These are phyloP conservation scores for Clarkia xantiana DNA, from an alignment of 345 rosid genomes.

Conservation along the genomic window DNA sequence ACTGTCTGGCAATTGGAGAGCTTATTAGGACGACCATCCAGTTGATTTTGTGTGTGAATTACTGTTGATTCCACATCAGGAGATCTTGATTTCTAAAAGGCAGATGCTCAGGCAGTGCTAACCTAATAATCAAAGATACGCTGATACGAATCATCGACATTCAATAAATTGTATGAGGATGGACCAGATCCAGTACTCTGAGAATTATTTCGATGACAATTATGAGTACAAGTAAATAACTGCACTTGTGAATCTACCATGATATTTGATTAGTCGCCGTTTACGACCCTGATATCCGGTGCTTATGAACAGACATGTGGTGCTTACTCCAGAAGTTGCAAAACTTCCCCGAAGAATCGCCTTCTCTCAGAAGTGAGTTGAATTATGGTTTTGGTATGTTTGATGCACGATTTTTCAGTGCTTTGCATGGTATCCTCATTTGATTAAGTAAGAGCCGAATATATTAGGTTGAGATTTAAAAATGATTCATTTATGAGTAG, in stretches of 20 bases:
- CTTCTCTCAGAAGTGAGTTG: conserved; percentile 75
- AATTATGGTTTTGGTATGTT: neutral
- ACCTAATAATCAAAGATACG: no score
- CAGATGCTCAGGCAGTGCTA: no score
- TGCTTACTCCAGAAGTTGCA: conserved; percentile 88
- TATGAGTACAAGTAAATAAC: conserved; percentile 59
- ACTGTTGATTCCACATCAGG: no score
- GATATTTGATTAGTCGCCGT: no score
- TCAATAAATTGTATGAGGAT: no score
- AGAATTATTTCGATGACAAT: conserved; percentile 88
- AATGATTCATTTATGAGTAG: no score
- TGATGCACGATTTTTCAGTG: neutral
- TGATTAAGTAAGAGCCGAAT: neutral
- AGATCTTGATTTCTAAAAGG: no score
- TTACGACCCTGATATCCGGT: neutral
- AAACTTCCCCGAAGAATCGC: conserved; percentile 87
- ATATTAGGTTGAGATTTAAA: no score
- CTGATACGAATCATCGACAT: no score
- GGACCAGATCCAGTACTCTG: conserved; percentile 99
- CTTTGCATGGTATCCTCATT: neutral
- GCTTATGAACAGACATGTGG: conserved; percentile 61
- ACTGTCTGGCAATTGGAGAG: no score
- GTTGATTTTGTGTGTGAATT: no score
- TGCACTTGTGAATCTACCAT: neutral
- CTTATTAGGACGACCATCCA: no score